Evolutionary conservation across 371 early-diverging fungal genomes (phyloP).

Genomic region (Mortierella sp.): DNA sequence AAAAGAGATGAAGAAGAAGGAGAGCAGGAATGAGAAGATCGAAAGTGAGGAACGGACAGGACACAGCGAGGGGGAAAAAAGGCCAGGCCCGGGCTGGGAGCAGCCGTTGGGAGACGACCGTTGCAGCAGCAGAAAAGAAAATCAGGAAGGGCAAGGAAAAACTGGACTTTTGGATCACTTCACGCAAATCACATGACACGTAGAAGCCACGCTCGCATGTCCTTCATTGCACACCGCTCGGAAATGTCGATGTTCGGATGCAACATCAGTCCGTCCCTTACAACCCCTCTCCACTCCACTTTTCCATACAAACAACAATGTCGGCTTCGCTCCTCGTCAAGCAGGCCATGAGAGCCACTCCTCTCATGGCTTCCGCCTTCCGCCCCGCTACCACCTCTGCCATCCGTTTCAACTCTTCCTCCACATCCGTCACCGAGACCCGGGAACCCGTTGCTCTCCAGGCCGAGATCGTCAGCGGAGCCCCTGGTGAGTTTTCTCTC

Average conservation of each 20-base stretch:
- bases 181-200: background rate
- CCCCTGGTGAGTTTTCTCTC: conserved; percentile 29
- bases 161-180: background rate
- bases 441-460: conserved; percentile 28
- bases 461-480: conserved; percentile 42
- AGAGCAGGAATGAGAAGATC: conserved; percentile 4
- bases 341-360: conserved; percentile 22
- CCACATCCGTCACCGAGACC: conserved; percentile 29
- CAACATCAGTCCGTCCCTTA: background rate
- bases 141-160: background rate
- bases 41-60: background rate
- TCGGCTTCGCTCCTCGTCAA: conserved; percentile 23
- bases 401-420: conserved; percentile 15
- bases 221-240: background rate
- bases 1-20: background rate
- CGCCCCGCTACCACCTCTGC: conserved; percentile 17
- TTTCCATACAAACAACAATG: conserved; percentile 8
- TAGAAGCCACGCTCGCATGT: background rate
- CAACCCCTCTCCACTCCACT: conserved; percentile 14
- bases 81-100: conserved; percentile 3
- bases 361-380: conserved; percentile 14
- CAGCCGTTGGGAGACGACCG: background rate
- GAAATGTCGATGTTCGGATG: background rate
- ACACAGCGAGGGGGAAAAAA: background rate
- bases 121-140: background rate